Base-by-base conservation (phyloP, 352 stramenopile species). In the Pythium aquatile region DNA sequence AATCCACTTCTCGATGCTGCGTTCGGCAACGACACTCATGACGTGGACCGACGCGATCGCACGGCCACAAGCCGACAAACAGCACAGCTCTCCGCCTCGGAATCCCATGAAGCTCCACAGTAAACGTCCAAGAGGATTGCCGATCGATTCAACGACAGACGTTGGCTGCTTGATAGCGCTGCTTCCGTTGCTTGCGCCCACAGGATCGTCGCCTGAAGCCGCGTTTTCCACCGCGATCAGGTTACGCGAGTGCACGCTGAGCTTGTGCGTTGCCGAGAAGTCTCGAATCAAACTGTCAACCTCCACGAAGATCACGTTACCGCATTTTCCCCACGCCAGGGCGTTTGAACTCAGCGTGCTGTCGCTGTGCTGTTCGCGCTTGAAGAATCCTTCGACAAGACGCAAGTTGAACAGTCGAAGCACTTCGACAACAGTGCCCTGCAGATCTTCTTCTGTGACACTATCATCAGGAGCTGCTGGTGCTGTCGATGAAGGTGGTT, bases 1-100 rank as follows among this genome's bases (percentile, higher is more conserved):
- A 14, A 93, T 71, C 84, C 84, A 93, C 47, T 89, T 90, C 65
- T 93, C 85, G 39, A 96, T 92, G 58, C 85, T 90, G 39, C 86
- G 85, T 63, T 96, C 87, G 0, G 83, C 72, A 7, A 94, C 81
- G 17, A 86, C 75, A 61, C 81, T 90, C 85, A 96, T 93, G 4
- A 92, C 76, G 29, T 92, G 75, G 13, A 96, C 87, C 0, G 82
- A 94, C 35, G 87, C 87, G 35, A 96, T 76, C 1, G 85, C 79
- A n/a, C 81, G 79, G 0, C 87, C 87, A 57, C 85, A 92, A 0
- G 78, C 83, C 7, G 77, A 69, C 8, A 96, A 59, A 37, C 83
- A 94, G 39, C 79, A 87, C 1, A 91, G 63, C 39, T 93, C 86
- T n/a, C 85, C 81, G n/a, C 81, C 81, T 39, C 84, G 79, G 60